Evolutionary conservation across 306 rosid genomes (phyloP).

Genomic region (Castanopsis chinensis): DNA sequence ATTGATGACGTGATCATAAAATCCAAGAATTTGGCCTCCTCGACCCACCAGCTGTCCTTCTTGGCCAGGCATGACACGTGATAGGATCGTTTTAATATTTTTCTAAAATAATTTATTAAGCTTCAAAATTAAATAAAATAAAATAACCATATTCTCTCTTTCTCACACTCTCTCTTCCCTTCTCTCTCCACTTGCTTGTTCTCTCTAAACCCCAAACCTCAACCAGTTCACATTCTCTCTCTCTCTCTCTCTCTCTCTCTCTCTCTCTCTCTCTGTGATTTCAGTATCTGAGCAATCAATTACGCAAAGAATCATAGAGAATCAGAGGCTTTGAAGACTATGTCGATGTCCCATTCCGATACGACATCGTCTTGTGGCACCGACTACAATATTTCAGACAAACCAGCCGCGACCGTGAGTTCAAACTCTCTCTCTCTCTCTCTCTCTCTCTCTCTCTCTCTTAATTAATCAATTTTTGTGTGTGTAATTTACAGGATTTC

Average conservation of each 20-base stretch:
- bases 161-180: too few species aligned
- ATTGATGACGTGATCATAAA: too few species aligned
- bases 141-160: neutral
- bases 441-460: neutral
- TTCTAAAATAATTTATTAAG: too few species aligned
- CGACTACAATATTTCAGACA: conserved; percentile 52
- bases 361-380: conserved; percentile 42
- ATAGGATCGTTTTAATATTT: too few species aligned
- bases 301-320: neutral
- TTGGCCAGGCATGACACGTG: too few species aligned
- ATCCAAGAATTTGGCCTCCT: too few species aligned
- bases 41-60: too few species aligned
- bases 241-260: too few species aligned
- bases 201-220: neutral
- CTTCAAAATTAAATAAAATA: too few species aligned
- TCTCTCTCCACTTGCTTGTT: too few species aligned
- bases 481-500: neutral
- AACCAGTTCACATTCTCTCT: conserved; percentile 10
- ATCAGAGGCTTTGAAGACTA: conserved; percentile 14
- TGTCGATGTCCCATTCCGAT: conserved; percentile 56
- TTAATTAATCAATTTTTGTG: neutral
- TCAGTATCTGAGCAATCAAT: neutral
- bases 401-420: conserved; percentile 57
- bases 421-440: neutral
- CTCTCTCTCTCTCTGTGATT: neutral